Percentiles rank a stretch among this genome's conserved stretches.
These are phyloP conservation scores for Zymoseptoria pseudotritici DNA, from an alignment of 2,329 filamentous ascomycete genomes.

Conservation along the genomic window DNA sequence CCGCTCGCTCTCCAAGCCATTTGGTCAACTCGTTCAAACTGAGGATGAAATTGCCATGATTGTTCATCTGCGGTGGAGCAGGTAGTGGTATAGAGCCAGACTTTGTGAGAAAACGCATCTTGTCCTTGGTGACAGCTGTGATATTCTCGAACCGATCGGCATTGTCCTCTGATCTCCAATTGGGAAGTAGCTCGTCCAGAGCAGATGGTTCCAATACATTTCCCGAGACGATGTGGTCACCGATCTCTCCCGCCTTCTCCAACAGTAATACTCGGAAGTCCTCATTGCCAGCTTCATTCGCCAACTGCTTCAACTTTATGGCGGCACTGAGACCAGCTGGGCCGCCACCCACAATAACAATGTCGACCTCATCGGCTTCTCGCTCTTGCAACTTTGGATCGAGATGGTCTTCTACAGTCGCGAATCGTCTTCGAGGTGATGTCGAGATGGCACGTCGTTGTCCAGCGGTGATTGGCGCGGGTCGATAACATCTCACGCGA, in stretches of 20 bases:
- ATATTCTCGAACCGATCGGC: slow-evolving; percentile 78
- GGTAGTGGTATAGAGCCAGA: slow-evolving; percentile 70
- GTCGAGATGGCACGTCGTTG: slow-evolving; percentile 28
- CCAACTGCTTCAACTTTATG: slow-evolving; percentile 90
- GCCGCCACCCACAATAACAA: slow-evolving; percentile 94
- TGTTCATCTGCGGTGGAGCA: slow-evolving; percentile 93
- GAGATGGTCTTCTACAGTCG: slow-evolving; percentile 34
- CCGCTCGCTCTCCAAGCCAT: slow-evolving; percentile 93
- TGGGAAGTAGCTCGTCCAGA: slow-evolving; percentile 81
- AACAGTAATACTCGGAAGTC: slow-evolving; percentile 88
- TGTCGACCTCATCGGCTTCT: slow-evolving; percentile 88
- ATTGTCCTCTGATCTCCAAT: slow-evolving; percentile 88
- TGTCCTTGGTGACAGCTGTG: slow-evolving; percentile 74
- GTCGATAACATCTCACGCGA: slow-evolving; percentile 22
- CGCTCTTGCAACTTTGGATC: slow-evolving; percentile 59
- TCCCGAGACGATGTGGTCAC: slow-evolving; percentile 90
- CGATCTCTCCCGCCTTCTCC: slow-evolving; percentile 91
- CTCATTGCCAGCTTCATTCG: slow-evolving; percentile 89
- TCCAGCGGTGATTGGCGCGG: slow-evolving; percentile 28
- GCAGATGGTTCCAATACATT: slow-evolving; percentile 89
- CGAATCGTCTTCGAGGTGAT: slow-evolving; percentile 25
- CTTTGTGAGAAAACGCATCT: slow-evolving; percentile 91
- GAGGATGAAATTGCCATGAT: slow-evolving; percentile 95
- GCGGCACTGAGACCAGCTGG: slow-evolving; percentile 87
- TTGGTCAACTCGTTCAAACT: slow-evolving; percentile 91